Evolutionary conservation across 2,329 filamentous ascomycete genomes (phyloP).

Genomic region (Colletotrichum siamense): DNA sequence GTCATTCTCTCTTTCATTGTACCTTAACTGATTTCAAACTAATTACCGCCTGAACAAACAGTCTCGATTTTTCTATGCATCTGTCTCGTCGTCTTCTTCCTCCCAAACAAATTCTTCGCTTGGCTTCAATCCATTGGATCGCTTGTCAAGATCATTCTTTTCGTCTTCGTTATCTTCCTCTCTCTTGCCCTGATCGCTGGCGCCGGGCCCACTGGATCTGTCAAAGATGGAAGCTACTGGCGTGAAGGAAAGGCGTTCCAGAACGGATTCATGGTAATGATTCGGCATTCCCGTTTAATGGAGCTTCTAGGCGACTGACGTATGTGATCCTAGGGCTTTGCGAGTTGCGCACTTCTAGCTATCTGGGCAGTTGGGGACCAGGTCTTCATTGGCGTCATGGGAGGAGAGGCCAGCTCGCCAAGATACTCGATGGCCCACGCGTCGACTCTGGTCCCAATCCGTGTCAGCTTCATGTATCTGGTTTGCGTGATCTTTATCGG

Average conservation of each 20-base stretch:
- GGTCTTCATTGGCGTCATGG: neutral
- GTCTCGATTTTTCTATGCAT: neutral
- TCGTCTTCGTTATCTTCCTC: neutral
- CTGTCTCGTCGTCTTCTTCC: neutral
- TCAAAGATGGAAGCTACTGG: neutral
- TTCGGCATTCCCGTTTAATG: neutral
- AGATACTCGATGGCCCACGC: neutral
- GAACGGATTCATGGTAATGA: neutral
- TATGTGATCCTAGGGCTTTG: neutral
- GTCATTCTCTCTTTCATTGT: neutral
- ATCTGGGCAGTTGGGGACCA: neutral
- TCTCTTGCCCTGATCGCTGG: neutral
- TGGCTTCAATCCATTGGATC: neutral
- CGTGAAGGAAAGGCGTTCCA: neutral
- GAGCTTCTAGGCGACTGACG: neutral
- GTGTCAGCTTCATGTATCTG: neutral
- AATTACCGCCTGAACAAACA: neutral
- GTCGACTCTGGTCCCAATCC: neutral
- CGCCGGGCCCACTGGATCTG: neutral
- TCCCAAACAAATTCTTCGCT: neutral
- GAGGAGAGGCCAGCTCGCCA: neutral
- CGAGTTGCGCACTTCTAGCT: neutral
- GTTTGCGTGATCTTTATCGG: neutral
- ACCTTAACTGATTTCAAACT: neutral
- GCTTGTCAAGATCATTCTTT: neutral